These are phyloP conservation scores for Irpex sp. DNA, from an alignment of 1,284 basidiomycete genomes.

Conservation along the genomic window DNA sequence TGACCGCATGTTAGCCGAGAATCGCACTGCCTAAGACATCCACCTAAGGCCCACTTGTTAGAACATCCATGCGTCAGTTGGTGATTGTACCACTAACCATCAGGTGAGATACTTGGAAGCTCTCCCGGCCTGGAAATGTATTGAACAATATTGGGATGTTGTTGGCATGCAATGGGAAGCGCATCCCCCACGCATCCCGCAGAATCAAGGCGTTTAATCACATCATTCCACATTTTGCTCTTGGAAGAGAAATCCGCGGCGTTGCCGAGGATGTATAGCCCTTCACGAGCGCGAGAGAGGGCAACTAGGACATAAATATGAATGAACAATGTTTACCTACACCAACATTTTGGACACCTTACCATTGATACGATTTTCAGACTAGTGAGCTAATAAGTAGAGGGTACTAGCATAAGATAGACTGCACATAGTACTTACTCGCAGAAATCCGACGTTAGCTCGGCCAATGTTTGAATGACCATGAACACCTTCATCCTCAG, in stretches of 20 bases:
- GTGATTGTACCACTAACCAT: background rate
- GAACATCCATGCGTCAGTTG: constrained; percentile 14
- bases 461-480: constrained; percentile 34
- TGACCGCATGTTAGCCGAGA: constrained; percentile 68
- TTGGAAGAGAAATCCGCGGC: constrained; percentile 40
- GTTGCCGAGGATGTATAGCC: constrained; percentile 72
- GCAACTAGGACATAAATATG: constrained; percentile 42
- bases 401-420: background rate
- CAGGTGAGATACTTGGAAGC: constrained; percentile 30
- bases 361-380: background rate
- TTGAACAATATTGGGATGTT: constrained; percentile 44
- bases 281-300: constrained; percentile 70
- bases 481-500: constrained; percentile 20
- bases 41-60: constrained; percentile 44
- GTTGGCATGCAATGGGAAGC: constrained; percentile 57
- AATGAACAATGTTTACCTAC: background rate
- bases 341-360: background rate
- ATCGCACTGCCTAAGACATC: constrained; percentile 58
- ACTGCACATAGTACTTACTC: constrained; percentile 35
- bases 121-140: constrained; percentile 48
- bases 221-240: constrained; percentile 55
- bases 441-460: constrained; percentile 66
- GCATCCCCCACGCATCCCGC: constrained; percentile 45
- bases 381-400: background rate
- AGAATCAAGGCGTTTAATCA: constrained; percentile 53